Percentiles rank a stretch among this genome's conserved stretches.
These are phyloP conservation scores for Passiflora organensis DNA, from an alignment of 345 rosid species.

Conservation along the genomic window DNA sequence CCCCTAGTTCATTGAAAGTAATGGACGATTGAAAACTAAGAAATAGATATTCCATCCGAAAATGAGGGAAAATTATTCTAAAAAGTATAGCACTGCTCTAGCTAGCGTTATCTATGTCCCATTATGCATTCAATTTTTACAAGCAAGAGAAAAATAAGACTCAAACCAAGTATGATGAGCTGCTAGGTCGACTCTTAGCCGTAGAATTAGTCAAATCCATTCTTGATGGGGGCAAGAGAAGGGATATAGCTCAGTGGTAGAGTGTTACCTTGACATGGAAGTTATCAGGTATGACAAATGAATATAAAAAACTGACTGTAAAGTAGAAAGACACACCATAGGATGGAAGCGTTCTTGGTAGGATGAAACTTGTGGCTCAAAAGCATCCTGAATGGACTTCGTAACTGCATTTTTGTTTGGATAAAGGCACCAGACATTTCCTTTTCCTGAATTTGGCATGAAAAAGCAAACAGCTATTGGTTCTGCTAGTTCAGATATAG, in stretches of 20 bases:
- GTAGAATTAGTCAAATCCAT: no score
- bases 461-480: neutral
- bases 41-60: neutral
- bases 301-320: neutral
- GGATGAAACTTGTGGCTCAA: conserved; percentile 31
- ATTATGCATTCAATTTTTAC: no score
- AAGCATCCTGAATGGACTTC: conserved; percentile 50
- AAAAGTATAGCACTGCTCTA: neutral
- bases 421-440: conserved; percentile 79
- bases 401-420: conserved; percentile 64
- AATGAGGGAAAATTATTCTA: neutral
- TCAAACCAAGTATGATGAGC: neutral
- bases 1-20: conserved; percentile 11
- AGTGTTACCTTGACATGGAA: no score
- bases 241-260: no score
- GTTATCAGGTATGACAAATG: no score
- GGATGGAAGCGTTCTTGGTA: conserved; percentile 23
- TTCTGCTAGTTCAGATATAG: neutral
- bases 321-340: conserved; percentile 28
- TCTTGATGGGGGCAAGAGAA: no score
- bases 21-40: conserved; percentile 10
- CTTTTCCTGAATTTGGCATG: conserved; percentile 72
- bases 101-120: neutral
- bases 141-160: no score
- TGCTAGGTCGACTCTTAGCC: no score